Evolutionary conservation across 257 asterid genomes (phyloP), one percentile per base, ranked within the genome.

Genomic region (Solanum medicagineum): DNA sequence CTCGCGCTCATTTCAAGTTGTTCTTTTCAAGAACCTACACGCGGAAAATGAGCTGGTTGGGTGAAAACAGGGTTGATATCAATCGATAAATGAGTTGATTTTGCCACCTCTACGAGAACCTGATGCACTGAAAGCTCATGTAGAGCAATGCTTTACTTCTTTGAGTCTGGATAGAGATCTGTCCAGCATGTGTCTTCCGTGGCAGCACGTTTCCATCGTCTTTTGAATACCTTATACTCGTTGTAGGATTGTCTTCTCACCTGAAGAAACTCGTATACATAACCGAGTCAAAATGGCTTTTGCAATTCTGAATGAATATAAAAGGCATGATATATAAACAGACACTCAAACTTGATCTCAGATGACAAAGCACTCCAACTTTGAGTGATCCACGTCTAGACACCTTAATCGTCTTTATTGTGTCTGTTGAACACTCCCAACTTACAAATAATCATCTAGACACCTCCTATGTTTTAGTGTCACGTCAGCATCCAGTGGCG

Each of bases 191-290:
- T 22, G 71, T 95, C 98, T 24, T 81, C 79, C 42, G 88, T 85
- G 1, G 85, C 94, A 0, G 98, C 97, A 88, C 84, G 89, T 77
- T 89, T 90, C 98, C 99, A 93, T 53, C 95, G 90, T 85, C 90
- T 88, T 74, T 86, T 87, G 88, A 93, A 95, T n/a, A 88, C 84
- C 91, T 90, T 93, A 89, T 89, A 94, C 87, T 94, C 97, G 17
- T 90, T 89, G 66, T 90, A 95, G 14, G 98, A 95, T 77, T 95
- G 97, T 84, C 94, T 91, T 90, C 99, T 92, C 80, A 93, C 95
- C 98, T 95, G 69, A 53, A 79, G 49, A 70, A 40, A 40, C 16
- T 15, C 65, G 53, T 17, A 79, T 11, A 10, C 29, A 79, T 26
- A 79, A 54, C 22, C 6, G 40, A 75, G 60, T 75, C 14, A 75